Percentiles rank a stretch among this genome's conserved stretches.
Conservation (phyloP, 2,329 filamentous ascomycete genomes). For the Aspergillus persii region DNA sequence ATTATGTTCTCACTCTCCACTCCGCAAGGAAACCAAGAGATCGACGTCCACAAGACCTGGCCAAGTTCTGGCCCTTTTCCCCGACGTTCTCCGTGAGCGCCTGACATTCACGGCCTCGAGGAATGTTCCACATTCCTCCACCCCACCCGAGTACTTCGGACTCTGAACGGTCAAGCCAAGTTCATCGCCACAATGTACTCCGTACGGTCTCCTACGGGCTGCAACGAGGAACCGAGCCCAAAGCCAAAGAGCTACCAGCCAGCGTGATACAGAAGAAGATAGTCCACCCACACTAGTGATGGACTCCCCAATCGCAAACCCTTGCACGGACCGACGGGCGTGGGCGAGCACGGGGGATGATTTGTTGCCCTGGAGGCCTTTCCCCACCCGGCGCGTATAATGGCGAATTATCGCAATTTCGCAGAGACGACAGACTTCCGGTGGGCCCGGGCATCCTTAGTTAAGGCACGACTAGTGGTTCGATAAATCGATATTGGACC, state of each 20-base stretch:
- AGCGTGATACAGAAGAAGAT: background rate
- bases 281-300: background rate
- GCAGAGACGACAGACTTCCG: constrained; percentile 1
- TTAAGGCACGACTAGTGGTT: constrained; percentile 1
- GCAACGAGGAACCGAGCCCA: no score
- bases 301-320: background rate
- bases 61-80: background rate
- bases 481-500: background rate
- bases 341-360: background rate
- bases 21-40: no score
- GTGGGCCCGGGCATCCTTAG: background rate
- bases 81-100: background rate
- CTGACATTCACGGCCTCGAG: background rate
- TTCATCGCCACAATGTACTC: background rate
- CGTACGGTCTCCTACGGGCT: no score
- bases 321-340: background rate
- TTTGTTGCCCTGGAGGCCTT: background rate
- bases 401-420: background rate
- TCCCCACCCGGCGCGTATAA: constrained; percentile 8
- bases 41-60: no score
- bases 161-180: background rate
- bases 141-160: background rate
- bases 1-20: no score
- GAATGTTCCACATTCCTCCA: background rate
- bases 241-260: background rate